These are phyloP conservation scores for Colletotrichum chlorophyti DNA, from an alignment of 2,329 filamentous ascomycete species.

Conservation along the genomic window DNA sequence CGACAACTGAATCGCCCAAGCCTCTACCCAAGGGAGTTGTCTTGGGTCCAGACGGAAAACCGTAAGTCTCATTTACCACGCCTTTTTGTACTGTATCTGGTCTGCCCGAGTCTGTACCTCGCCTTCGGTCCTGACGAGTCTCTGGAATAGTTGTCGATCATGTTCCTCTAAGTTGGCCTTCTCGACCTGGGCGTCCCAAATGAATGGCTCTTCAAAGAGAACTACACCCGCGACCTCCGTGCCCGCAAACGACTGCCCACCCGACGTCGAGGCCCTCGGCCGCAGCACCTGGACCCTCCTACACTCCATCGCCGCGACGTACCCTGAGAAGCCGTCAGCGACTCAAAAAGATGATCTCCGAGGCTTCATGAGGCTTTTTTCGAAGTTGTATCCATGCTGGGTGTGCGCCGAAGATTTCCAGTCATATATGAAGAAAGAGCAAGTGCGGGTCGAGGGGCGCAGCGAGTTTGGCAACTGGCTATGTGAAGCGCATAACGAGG, in stretches of 20 bases:
- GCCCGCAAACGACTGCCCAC: constrained; percentile 74
- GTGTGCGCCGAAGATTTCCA: constrained; percentile 93
- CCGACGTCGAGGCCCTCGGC: constrained; percentile 87
- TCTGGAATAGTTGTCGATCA: constrained; percentile 67
- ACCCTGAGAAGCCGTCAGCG: constrained; percentile 73
- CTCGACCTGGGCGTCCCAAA: constrained; percentile 64
- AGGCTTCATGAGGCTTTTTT: constrained; percentile 81
- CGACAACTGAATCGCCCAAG: constrained; percentile 47
- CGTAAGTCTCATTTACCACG: constrained; percentile 59
- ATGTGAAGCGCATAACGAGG: constrained; percentile 86
- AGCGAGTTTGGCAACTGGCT: constrained; percentile 83
- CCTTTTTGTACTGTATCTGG: too few species aligned
- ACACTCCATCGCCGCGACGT: constrained; percentile 88
- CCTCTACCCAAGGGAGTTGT: constrained; percentile 75
- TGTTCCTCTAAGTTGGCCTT: constrained; percentile 66
- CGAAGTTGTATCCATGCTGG: constrained; percentile 94
- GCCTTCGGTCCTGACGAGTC: neutral
- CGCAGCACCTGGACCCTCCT: constrained; percentile 92
- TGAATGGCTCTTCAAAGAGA: constrained; percentile 49
- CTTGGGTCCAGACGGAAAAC: constrained; percentile 82
- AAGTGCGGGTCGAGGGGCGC: constrained; percentile 64
- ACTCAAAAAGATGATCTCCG: constrained; percentile 78
- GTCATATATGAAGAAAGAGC: constrained; percentile 76
- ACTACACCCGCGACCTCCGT: constrained; percentile 40
- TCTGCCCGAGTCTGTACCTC: neutral